Evolutionary conservation across 1,139 yeast genomes (phyloP).

Genomic region (Zygosaccharomyces pseudobailii): DNA sequence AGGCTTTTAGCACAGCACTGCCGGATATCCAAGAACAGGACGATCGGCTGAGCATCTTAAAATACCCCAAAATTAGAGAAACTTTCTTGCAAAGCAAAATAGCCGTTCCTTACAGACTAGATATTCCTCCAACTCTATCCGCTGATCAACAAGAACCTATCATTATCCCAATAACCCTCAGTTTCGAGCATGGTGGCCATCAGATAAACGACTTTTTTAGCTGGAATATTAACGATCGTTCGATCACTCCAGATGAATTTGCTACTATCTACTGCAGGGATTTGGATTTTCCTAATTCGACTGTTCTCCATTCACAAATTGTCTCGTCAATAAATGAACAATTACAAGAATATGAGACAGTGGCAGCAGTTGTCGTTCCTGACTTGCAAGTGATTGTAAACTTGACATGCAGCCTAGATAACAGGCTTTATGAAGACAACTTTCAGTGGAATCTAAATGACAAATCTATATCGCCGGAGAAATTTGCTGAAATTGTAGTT

Average conservation of each 20-base stretch:
- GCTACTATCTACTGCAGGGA: conserved; percentile 78
- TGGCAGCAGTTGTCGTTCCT: conserved; percentile 60
- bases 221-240: conserved; percentile 82
- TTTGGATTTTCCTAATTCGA: conserved; percentile 63
- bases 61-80: conserved; percentile 32
- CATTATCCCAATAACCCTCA: conserved; percentile 75
- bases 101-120: conserved; percentile 30
- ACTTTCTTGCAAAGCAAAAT: conserved; percentile 33
- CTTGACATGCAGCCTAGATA: conserved; percentile 76
- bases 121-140: conserved; percentile 18
- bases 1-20: conserved; percentile 20
- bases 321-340: conserved; percentile 72
- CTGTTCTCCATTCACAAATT: conserved; percentile 55
- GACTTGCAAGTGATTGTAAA: conserved; percentile 75
- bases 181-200: conserved; percentile 60
- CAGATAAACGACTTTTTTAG: conserved; percentile 76
- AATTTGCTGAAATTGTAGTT: conserved; percentile 76
- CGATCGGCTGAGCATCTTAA: conserved; percentile 29
- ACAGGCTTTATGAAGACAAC: conserved; percentile 82
- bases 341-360: conserved; percentile 65
- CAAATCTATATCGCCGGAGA: conserved; percentile 62
- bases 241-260: conserved; percentile 79
- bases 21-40: conserved; percentile 33
- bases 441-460: conserved; percentile 84
- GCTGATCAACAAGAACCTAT: conserved; percentile 31